Conservation (phyloP, 306 rosid genomes). For the Citrullus amarus region DNA sequence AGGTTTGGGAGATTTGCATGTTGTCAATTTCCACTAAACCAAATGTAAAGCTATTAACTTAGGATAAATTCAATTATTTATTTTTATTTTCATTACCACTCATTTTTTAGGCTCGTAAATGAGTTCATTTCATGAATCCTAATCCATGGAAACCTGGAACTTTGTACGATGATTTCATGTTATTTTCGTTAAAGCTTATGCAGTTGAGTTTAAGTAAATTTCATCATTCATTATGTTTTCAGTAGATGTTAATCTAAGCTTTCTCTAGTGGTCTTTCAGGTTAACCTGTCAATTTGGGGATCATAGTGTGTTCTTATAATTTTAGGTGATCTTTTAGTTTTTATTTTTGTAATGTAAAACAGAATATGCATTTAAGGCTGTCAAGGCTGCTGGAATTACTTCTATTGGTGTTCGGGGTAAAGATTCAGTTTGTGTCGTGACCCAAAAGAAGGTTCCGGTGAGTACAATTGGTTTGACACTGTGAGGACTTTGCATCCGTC, state of each 20-base stretch:
- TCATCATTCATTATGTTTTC: background rate
- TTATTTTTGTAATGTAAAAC: conserved; percentile 12
- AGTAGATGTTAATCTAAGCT: background rate
- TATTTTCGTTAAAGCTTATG: background rate
- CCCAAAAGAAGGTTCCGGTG: conserved; percentile 98
- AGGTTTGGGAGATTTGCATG: background rate
- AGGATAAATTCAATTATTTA: background rate
- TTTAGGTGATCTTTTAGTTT: background rate
- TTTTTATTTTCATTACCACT: background rate
- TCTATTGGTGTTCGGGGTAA: conserved; percentile 90
- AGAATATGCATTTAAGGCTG: conserved; percentile 99
- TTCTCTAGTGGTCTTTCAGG: background rate
- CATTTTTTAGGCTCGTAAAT: background rate
- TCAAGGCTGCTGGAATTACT: conserved; percentile 83
- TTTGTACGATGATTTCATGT: background rate
- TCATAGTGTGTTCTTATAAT: background rate
- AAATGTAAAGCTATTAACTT: background rate
- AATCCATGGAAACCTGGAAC: background rate
- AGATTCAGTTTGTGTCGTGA: conserved; percentile 91
- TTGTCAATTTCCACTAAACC: background rate
- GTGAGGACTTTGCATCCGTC: conserved; percentile 16
- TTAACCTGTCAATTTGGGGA: background rate
- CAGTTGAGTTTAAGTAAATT: background rate
- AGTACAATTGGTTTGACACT: conserved; percentile 20
- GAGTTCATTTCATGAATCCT: background rate